These are phyloP conservation scores for Salix suchowensis DNA, from an alignment of 345 rosid species.

Conservation along the genomic window DNA sequence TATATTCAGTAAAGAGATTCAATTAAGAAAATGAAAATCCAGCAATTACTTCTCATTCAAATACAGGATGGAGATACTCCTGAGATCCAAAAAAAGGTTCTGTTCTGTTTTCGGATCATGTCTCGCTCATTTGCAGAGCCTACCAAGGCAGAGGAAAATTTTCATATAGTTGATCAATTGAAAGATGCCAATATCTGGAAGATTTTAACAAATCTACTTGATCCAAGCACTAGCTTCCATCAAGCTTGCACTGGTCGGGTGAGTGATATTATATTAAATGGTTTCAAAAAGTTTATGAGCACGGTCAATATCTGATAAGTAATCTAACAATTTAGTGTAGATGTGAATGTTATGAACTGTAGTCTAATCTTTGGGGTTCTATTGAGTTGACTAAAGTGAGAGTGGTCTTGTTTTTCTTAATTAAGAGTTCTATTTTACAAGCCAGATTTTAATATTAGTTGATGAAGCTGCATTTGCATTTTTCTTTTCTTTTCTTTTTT, in stretches of 20 bases:
- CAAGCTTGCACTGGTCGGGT: slow-evolving; percentile 67
- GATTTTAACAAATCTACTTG: slow-evolving; percentile 61
- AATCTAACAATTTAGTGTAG: neutral
- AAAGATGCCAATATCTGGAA: slow-evolving; percentile 94
- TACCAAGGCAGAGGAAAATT: slow-evolving; percentile 75
- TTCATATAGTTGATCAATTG: slow-evolving; percentile 85
- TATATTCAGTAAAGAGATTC: slow-evolving; percentile 3
- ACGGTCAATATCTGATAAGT: neutral
- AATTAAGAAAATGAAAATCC: slow-evolving; percentile 5
- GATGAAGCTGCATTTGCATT: neutral
- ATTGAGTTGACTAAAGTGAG: neutral
- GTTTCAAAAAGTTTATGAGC: neutral
- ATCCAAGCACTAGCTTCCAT: slow-evolving; percentile 60
- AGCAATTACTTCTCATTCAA: slow-evolving; percentile 21
- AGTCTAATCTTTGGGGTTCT: neutral
- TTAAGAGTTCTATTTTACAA: neutral
- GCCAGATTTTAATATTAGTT: neutral
- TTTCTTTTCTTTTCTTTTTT: neutral
- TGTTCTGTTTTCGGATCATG: slow-evolving; percentile 76
- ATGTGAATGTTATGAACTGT: neutral
- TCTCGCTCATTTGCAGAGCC: slow-evolving; percentile 90
- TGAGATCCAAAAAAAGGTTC: slow-evolving; percentile 75
- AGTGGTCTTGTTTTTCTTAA: neutral
- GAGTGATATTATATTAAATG: slow-evolving; percentile 25
- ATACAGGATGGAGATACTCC: slow-evolving; percentile 75